Evolutionary conservation across 495 filamentous ascomycete species (phyloP), one percentile per base, ranked within the genome.

Genomic region (Talaromyces ruber): DNA sequence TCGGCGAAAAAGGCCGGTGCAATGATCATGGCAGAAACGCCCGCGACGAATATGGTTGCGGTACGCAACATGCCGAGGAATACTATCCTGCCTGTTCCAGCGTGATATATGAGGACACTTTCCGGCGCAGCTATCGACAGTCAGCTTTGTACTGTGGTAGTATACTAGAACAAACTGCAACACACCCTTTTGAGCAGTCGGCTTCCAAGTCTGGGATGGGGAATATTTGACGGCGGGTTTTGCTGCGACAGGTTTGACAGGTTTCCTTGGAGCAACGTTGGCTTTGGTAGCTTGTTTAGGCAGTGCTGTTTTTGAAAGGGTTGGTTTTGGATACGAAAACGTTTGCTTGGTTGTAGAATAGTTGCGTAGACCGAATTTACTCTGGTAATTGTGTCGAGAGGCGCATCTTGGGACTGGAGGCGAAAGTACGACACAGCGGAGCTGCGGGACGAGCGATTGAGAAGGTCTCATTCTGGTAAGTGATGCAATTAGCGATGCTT

Each of bases 21-120:
- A 28, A 86, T 75, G 34, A 90, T 65, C 30, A 88, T 59, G 65
- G 75, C 75, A 63, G 87, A 88, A 60, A 84, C 83, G 26, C 79
- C 77, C 65, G 88, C 88, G 61, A 90, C 70, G 65, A 92, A 84
- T 54, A 96, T 78, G 12, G 88, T 88, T 0, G 84, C 85, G 32
- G 92, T 65, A 67, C 91, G 89, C 60, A 92, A 63, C 62, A 78
- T 80, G 24, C 84, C 86, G 37, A 92, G 68, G 67, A 91, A 88
- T 24, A 86, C 82, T 16, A 80, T 86, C 63, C 82, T 79, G 18
- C 77, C 79, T 7, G 83, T 87, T 64, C 90, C 89, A 45, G 85
- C 86, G 79, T 90, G 84, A 66, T 88, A 93, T 63, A 93, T 79
- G 61, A 89, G 75, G 9, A 92, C 75, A 14, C 76, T 76, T 65